Conservation (phyloP, 2,329 filamentous ascomycete species). For the Thelonectria blattea region DNA sequence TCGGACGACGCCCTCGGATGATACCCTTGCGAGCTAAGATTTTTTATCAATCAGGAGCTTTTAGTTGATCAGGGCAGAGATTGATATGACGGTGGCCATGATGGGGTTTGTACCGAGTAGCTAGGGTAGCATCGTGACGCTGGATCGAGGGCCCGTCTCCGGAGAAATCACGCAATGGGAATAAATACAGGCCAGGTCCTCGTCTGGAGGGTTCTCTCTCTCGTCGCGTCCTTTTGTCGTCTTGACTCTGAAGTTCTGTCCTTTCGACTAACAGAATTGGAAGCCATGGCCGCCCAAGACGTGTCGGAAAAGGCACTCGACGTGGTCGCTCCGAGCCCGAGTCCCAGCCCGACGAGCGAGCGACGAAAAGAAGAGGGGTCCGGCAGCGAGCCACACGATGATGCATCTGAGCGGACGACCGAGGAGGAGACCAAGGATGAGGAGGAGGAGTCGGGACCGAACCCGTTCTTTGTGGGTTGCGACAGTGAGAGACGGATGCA, state of each 20-base stretch:
- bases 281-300: slow-evolving; percentile 4
- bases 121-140: background rate
- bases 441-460: background rate
- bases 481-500: too few relatives aligned
- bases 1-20: background rate
- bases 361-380: background rate
- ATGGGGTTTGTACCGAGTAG: too few relatives aligned
- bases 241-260: background rate
- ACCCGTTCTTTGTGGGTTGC: background rate
- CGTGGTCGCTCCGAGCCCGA: background rate
- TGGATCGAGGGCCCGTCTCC: background rate
- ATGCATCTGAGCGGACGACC: background rate
- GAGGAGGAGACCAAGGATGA: background rate
- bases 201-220: too few relatives aligned
- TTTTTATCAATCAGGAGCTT: slow-evolving; percentile 5
- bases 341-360: too few relatives aligned
- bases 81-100: too few relatives aligned
- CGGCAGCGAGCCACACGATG: background rate
- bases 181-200: background rate
- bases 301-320: slow-evolving; percentile 11
- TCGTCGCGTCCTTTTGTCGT: background rate
- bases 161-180: background rate
- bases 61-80: background rate
- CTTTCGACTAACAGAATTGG: background rate
- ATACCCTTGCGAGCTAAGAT: background rate